Evolutionary conservation across 2,329 filamentous ascomycete genomes (phyloP).

Genomic region (Epichloe coenophiala): DNA sequence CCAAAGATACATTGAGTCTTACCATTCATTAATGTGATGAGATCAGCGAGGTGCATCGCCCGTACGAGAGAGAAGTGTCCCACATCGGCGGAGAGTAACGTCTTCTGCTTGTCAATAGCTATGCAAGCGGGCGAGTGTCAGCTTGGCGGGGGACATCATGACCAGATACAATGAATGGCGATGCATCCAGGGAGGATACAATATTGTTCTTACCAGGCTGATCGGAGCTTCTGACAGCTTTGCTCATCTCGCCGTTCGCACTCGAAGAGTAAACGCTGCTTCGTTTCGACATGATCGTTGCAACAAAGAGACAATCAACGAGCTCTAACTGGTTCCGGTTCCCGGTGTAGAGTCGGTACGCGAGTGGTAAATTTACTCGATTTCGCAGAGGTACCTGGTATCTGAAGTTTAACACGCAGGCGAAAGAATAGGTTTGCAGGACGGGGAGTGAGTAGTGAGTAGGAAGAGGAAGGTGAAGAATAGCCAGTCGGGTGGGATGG

Average conservation of each 20-base stretch:
- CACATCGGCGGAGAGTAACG: constrained; percentile 53
- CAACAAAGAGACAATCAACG: background rate
- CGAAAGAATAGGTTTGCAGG: background rate
- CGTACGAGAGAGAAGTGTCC: constrained; percentile 60
- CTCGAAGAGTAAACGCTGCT: constrained; percentile 25
- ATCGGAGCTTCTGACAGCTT: constrained; percentile 15
- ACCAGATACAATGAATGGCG: no score
- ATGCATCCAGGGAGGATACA: background rate
- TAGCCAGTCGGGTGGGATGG: background rate
- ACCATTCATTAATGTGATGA: constrained; percentile 76
- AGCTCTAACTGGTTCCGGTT: background rate
- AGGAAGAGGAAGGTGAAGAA: background rate
- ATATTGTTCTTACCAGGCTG: constrained; percentile 18
- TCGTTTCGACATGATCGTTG: constrained; percentile 49
- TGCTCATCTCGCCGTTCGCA: constrained; percentile 15
- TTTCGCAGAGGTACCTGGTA: background rate
- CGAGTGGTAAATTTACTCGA: background rate
- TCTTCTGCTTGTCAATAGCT: constrained; percentile 65
- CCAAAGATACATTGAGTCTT: constrained; percentile 6
- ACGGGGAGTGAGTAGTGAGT: constrained; percentile 21
- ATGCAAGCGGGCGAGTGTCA: background rate
- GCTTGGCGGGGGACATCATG: background rate
- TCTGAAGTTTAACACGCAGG: background rate
- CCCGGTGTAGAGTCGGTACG: background rate
- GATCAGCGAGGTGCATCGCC: constrained; percentile 65